Evolutionary conservation across 345 rosid genomes (phyloP), one percentile per base, ranked within the genome.

Genomic region (Hevea brasiliensis): DNA sequence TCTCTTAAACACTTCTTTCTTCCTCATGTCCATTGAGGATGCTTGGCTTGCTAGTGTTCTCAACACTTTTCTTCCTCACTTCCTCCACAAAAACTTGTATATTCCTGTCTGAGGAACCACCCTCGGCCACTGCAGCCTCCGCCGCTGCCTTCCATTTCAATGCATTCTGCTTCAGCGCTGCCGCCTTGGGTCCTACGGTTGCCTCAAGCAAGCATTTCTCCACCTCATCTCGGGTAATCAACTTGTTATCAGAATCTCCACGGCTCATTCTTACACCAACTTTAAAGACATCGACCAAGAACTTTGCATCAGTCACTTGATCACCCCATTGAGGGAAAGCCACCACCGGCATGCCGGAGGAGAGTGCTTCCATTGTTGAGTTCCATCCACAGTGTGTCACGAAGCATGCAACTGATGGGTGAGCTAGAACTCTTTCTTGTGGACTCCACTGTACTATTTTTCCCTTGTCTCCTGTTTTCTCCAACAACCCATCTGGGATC

Each of bases 311-410:
- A 0, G 96, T 89, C 24, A 88, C 94, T 72, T 92, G 97, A 80
- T 94, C 98, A 3, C 94, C 93, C 96, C 94, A 94, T 29, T 86
- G 96, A 4, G 96, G 96, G 54, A 84, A 90, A 13, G 90, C 87
- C 29, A 92, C 74, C 44, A 93, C 81, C 0, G 96, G 94, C 74
- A 87, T 73, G 4, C 96, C 97, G 0, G 81, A 77, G 1, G 94
- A 71, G 18, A 94, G 64, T 17, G 97, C 83, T 75, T 94, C 98
- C 85, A 92, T 81, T 0, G 94, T 79, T 4, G 96, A 94, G 83
- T 92, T 92, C 98, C 98, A 94, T 6, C 98, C 98, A 41, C 98
- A 92, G 56, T 94, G 98, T 0, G 94, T 88, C 21, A 90, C 83
- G 60, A 92, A 94, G 79, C 93, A 88, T 1, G 87, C 87, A n/a